A percentile compares a stretch with the other conserved stretches of the same genome.
Conservation (phyloP, 495 filamentous ascomycete genomes). For the Schizothecium vesticola region DNA sequence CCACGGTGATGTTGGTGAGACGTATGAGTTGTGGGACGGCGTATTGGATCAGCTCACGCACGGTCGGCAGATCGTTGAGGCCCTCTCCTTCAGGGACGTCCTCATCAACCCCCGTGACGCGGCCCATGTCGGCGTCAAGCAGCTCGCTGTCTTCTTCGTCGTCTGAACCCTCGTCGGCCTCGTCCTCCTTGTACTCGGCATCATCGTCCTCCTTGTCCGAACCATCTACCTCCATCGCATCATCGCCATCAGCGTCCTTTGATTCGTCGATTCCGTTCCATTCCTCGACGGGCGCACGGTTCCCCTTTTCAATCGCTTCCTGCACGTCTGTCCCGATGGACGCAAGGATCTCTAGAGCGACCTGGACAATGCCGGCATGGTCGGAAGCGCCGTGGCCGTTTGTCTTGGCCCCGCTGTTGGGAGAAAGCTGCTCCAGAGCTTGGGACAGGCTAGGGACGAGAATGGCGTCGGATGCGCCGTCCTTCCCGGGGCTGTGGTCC, state of each 20-base stretch:
- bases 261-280: slow-evolving; percentile 31
- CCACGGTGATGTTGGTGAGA: slow-evolving; percentile 27
- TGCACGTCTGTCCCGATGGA: slow-evolving; percentile 54
- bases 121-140: slow-evolving; percentile 54
- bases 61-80: slow-evolving; percentile 40
- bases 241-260: slow-evolving; percentile 3
- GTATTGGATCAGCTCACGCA: slow-evolving; percentile 42
- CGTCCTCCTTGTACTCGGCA: slow-evolving; percentile 29
- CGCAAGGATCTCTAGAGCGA: slow-evolving; percentile 51
- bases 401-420: slow-evolving; percentile 13
- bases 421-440: slow-evolving; percentile 29
- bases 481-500: slow-evolving; percentile 42
- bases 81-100: slow-evolving; percentile 28
- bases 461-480: slow-evolving; percentile 43
- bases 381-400: slow-evolving; percentile 25
- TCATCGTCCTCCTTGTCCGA: slow-evolving; percentile 33
- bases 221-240: slow-evolving; percentile 27
- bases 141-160: slow-evolving; percentile 45
- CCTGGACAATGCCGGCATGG: slow-evolving; percentile 36
- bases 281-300: slow-evolving; percentile 22
- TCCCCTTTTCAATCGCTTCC: slow-evolving; percentile 37
- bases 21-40: slow-evolving; percentile 47
- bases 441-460: slow-evolving; percentile 41
- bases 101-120: slow-evolving; percentile 46
- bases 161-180: slow-evolving; percentile 27